Conservation (phyloP, 768 basidiomycete species). For the Pleurotus tuoliensis region DNA sequence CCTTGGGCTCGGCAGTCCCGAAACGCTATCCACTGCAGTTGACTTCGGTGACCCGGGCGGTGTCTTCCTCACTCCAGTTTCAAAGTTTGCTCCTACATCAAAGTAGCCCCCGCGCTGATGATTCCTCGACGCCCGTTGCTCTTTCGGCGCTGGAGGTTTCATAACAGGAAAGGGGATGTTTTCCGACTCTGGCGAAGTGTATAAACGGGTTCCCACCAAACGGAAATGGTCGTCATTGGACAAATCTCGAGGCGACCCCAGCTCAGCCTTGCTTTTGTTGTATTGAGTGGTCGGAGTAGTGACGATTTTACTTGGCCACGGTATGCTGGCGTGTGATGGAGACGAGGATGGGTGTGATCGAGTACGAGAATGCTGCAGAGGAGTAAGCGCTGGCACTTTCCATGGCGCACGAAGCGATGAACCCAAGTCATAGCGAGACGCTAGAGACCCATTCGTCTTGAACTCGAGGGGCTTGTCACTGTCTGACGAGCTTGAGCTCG, state of each 20-base stretch:
- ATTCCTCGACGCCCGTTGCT: constrained; percentile 31
- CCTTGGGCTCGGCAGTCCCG: constrained; percentile 12
- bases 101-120: constrained; percentile 56
- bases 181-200: constrained; percentile 21
- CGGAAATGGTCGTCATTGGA: constrained; percentile 27
- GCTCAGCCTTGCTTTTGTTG: constrained; percentile 10
- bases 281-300: constrained; percentile 5
- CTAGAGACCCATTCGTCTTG: constrained; percentile 38
- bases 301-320: constrained; percentile 32
- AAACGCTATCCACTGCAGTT: constrained; percentile 10
- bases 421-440: constrained; percentile 56
- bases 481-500: constrained; percentile 3
- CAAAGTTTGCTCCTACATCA: constrained; percentile 31
- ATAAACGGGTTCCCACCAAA: constrained; percentile 10
- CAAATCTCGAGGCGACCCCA: constrained; percentile 53
- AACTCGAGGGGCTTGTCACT: constrained; percentile 17
- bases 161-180: constrained; percentile 24
- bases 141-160: constrained; percentile 8
- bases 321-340: constrained; percentile 28
- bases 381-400: constrained; percentile 23
- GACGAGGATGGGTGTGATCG: constrained; percentile 43
- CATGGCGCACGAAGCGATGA: constrained; percentile 48
- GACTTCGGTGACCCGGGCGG: constrained; percentile 43
- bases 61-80: constrained; percentile 35
- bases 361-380: constrained; percentile 31